A percentile compares a stretch with the other conserved stretches of the same genome.
Evolutionary conservation across 805 yeast species (phyloP).

Genomic region (Candida palmyrensis): DNA sequence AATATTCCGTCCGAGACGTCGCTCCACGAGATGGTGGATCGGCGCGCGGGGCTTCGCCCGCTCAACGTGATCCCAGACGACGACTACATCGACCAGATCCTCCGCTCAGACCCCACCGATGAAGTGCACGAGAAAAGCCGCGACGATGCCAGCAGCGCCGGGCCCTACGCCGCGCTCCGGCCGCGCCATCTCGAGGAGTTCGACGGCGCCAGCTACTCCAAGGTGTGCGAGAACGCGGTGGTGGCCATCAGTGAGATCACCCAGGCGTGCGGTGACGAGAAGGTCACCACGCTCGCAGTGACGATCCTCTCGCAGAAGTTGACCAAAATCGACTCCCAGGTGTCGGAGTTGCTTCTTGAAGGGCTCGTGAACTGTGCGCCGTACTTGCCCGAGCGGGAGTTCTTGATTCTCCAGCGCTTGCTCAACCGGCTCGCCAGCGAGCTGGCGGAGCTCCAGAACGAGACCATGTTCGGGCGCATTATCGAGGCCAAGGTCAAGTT

Average conservation of each 20-base stretch:
- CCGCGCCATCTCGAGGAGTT: too few species aligned
- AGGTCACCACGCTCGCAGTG: slow-evolving; percentile 71
- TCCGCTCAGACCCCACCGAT: too few species aligned
- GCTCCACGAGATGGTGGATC: too few species aligned
- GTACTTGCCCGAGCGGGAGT: slow-evolving; percentile 59
- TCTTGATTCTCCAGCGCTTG: slow-evolving; percentile 54
- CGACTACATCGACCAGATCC: too few species aligned
- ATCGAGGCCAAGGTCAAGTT: slow-evolving; percentile 45
- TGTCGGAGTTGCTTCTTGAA: slow-evolving; percentile 51
- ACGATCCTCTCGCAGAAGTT: slow-evolving; percentile 80
- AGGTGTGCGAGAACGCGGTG: slow-evolving; percentile 61
- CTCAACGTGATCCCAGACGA: too few species aligned
- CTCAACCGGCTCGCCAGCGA: slow-evolving; percentile 46
- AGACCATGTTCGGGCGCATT: slow-evolving; percentile 33
- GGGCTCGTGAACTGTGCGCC: slow-evolving; percentile 64
- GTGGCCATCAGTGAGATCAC: slow-evolving; percentile 65
- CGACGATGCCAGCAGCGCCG: background rate
- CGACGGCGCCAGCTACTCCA: slow-evolving; percentile 24
- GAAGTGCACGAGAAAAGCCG: too few species aligned
- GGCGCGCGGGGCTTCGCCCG: too few species aligned
- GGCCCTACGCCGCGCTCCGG: background rate
- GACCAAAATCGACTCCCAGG: slow-evolving; percentile 40
- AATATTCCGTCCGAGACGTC: background rate
- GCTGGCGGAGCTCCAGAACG: slow-evolving; percentile 40
- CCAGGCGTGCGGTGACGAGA: slow-evolving; percentile 58